Conservation (phyloP, 2,329 filamentous ascomycete species). For the Blastomyces parvus region DNA sequence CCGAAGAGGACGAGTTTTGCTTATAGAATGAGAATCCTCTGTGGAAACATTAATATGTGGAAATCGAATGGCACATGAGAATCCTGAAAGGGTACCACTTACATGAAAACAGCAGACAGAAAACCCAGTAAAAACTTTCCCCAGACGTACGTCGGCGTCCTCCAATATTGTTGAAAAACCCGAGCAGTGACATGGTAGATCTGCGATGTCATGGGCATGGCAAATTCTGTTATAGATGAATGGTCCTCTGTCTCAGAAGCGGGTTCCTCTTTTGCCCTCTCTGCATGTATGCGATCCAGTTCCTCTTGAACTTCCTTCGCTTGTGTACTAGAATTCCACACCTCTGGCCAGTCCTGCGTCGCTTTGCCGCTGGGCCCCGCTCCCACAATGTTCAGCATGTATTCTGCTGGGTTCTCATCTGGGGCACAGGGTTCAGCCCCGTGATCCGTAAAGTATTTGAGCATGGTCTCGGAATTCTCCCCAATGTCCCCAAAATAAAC, state of each 20-base stretch:
- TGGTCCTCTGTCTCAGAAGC: constrained; percentile 22
- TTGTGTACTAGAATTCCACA: constrained; percentile 52
- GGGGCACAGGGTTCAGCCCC: constrained; percentile 50
- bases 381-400: constrained; percentile 51
- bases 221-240: constrained; percentile 57
- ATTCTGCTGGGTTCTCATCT: constrained; percentile 63
- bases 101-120: constrained; percentile 56
- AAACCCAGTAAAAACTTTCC: constrained; percentile 62
- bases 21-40: constrained; percentile 75
- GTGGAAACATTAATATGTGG: constrained; percentile 49
- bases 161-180: constrained; percentile 85
- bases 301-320: constrained; percentile 47
- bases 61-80: constrained; percentile 24
- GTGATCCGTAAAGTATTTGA: constrained; percentile 55
- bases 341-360: constrained; percentile 51
- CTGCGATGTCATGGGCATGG: constrained; percentile 60
- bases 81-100: constrained; percentile 6
- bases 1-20: constrained; percentile 61
- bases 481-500: constrained; percentile 61
- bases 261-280: constrained; percentile 33
- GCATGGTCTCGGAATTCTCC: constrained; percentile 44
- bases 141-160: constrained; percentile 75
- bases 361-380: constrained; percentile 59
- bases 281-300: constrained; percentile 47
- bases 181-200: constrained; percentile 57